A percentile compares a stretch with the other conserved stretches of the same genome.
Conservation (phyloP, 2,329 filamentous ascomycete species). For the Fusarium burgessii region DNA sequence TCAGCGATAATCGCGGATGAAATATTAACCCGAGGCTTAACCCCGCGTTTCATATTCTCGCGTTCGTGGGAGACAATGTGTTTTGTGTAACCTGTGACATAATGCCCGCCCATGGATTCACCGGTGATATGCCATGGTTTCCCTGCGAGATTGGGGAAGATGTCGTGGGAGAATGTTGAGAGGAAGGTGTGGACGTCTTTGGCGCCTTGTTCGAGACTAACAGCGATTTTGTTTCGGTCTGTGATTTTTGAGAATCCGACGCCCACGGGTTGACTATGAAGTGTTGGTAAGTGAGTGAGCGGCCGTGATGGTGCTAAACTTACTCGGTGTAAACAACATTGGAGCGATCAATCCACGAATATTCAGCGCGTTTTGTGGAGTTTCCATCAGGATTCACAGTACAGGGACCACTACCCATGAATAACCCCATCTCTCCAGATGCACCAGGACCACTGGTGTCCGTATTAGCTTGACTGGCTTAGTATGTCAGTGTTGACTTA, state of each 20-base stretch:
- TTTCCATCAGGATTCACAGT: conserved; percentile 26
- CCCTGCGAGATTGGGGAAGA: conserved; percentile 24
- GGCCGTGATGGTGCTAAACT: rapidly evolving
- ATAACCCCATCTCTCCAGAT: conserved; percentile 31
- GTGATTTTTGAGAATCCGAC: conserved; percentile 36
- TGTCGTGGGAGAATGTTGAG: conserved; percentile 2
- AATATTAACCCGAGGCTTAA: neutral
- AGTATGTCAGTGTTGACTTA: neutral
- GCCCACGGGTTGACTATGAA: conserved; percentile 25
- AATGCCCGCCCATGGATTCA: conserved; percentile 38
- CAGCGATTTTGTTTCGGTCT: conserved; percentile 26
- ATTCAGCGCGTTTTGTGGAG: conserved; percentile 21
- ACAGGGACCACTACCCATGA: conserved; percentile 35
- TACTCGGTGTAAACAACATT: conserved; percentile 35
- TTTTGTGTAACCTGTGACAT: conserved; percentile 31
- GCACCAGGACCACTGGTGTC: conserved; percentile 11
- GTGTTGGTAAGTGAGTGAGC: neutral
- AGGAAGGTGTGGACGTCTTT: conserved; percentile 28
- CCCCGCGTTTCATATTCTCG: neutral
- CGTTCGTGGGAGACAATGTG: conserved; percentile 18
- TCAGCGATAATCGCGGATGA: conserved; percentile 29
- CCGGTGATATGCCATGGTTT: conserved; percentile 35
- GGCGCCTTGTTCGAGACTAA: conserved; percentile 23
- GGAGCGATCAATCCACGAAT: conserved; percentile 32
- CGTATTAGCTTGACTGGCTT: neutral